Evolutionary conservation across 441 rosid species (phyloP), one percentile per base, ranked within the genome.

Genomic region (Mallotus repandus): DNA sequence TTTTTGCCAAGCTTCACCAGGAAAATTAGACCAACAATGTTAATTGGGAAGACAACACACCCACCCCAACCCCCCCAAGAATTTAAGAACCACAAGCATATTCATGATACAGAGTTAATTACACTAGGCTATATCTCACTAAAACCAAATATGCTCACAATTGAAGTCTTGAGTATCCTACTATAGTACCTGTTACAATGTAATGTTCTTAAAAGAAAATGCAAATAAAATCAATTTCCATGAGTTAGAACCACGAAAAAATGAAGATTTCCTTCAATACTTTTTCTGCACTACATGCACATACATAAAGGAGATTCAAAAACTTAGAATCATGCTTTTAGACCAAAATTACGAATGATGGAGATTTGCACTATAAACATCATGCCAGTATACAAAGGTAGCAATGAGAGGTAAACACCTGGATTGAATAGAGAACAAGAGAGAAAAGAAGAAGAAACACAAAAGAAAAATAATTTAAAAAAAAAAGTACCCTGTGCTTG

Each of bases 181-280:
- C 56, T 8, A 15, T 4, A 4, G 6, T 21, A 65, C 38, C 15
- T 65, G 38, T 48, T 19, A 65, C 4, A 45, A 7, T 18, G 67
- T 19, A 29, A 65, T 19, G 14, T 50, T 66, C 55, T n/a, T 15
- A 69, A 70, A 68, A 25, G 29, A 25, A 25, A 68, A 10, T 66
- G 41, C 11, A 49, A 66, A 35, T 16, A 68, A 68, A 65, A 66
- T 2, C 59, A 22, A 52, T 50, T 48, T 50, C 45, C 50, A 15
- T 11, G 70, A 67, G 5, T 18, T 4, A 67, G 55, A 66, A 22
- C 38, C 19, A 65, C 10, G 12, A 48, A 66, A 66, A 48, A 35
- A 22, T 15, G 1, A 22, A 11, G 45, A 18, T 25, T 7, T 48
- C 57, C 13, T 66, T 49, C 41, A 63, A 63, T 50, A 63, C 15